These are phyloP conservation scores for Cladophialophora immunda DNA, from an alignment of 2,329 filamentous ascomycete species.

Conservation along the genomic window DNA sequence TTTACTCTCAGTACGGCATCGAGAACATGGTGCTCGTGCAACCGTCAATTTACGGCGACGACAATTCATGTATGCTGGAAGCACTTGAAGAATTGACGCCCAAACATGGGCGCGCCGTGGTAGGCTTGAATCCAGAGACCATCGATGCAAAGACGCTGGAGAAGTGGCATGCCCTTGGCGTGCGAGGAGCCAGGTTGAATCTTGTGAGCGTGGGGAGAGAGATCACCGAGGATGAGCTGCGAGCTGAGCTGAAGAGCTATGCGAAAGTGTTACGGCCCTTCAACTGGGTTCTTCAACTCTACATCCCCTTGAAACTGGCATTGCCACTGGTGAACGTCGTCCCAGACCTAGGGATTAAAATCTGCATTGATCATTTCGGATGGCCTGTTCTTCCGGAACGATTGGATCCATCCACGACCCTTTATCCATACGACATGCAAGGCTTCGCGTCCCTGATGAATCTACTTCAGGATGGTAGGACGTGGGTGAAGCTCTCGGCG, in stretches of 20 bases:
- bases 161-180: conserved; percentile 66
- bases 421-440: conserved; percentile 56
- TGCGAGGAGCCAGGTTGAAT: conserved; percentile 68
- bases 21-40: conserved; percentile 68
- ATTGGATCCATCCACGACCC: conserved; percentile 32
- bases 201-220: conserved; percentile 61
- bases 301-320: conserved; percentile 62
- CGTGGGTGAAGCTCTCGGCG: conserved; percentile 67
- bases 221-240: conserved; percentile 53
- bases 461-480: conserved; percentile 54
- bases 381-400: conserved; percentile 52
- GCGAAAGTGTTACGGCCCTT: conserved; percentile 60
- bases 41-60: conserved; percentile 68
- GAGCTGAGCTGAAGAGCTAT: conserved; percentile 55
- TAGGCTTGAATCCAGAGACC: conserved; percentile 62
- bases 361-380: conserved; percentile 70
- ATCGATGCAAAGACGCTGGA: conserved; percentile 52
- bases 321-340: conserved; percentile 60
- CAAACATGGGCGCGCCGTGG: conserved; percentile 62
- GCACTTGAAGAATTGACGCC: conserved; percentile 58
- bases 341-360: conserved; percentile 51
- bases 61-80: conserved; percentile 68
- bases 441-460: conserved; percentile 61
- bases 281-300: conserved; percentile 68
- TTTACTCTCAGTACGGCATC: conserved; percentile 62